Conservation (phyloP, 1,284 basidiomycete species). For the Paramarasmius palmivorus region DNA sequence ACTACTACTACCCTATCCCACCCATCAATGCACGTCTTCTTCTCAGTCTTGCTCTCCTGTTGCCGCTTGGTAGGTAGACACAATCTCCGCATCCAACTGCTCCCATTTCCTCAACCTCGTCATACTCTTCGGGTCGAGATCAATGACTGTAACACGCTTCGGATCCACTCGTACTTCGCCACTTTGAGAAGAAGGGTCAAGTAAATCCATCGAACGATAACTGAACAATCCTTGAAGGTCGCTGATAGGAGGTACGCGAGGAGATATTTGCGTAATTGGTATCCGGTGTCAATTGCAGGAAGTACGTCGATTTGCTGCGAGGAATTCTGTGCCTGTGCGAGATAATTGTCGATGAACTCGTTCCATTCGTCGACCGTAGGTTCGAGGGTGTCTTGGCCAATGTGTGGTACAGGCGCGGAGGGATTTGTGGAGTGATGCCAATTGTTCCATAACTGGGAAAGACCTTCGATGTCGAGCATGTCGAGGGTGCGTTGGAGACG, state of each 20-base stretch:
- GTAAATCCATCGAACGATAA: constrained; percentile 64
- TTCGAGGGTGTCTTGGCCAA: constrained; percentile 19
- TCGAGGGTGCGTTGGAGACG: constrained; percentile 79
- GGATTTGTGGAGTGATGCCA: constrained; percentile 16
- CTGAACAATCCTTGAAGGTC: constrained; percentile 96
- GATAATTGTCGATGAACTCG: constrained; percentile 58
- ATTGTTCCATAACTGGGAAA: constrained; percentile 49
- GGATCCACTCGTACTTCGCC: constrained; percentile 22
- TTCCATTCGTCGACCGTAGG: constrained; percentile 48
- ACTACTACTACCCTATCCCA: too few relatives aligned
- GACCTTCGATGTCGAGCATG: constrained; percentile 80
- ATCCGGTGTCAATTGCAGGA: constrained; percentile 12
- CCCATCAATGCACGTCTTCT: constrained; percentile 44
- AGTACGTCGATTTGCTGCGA: constrained; percentile 22
- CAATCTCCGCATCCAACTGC: constrained; percentile 73
- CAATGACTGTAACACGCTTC: constrained; percentile 68
- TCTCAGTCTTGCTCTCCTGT: constrained; percentile 16
- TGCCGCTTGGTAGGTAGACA: constrained; percentile 39
- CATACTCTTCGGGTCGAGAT: constrained; percentile 84
- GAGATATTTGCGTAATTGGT: constrained; percentile 57
- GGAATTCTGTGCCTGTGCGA: constrained; percentile 37
- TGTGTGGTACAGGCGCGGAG: constrained; percentile 4
- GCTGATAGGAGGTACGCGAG: constrained; percentile 84
- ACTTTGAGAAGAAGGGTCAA: constrained; percentile 18
- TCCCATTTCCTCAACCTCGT: constrained; percentile 71